These are phyloP conservation scores for Malbranchea zuffiana DNA, from an alignment of 2,329 filamentous ascomycete species.

Conservation along the genomic window DNA sequence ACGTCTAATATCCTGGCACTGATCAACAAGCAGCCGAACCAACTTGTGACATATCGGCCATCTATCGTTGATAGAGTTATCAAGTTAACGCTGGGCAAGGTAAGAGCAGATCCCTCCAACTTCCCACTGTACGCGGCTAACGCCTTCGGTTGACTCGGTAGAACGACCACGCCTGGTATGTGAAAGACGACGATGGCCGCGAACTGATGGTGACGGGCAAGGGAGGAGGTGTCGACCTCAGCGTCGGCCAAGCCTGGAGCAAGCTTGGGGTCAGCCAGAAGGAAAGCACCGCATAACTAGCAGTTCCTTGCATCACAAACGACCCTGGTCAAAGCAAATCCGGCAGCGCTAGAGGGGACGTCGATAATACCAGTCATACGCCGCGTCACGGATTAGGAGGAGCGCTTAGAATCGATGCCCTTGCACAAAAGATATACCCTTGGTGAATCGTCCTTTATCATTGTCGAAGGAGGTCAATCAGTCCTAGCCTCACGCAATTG, in stretches of 20 bases:
- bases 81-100: constrained; percentile 45
- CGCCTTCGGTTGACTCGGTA: neutral
- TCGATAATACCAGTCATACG: no score
- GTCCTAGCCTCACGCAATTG: no score
- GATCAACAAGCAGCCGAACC: constrained; percentile 33
- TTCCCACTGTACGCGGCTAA: neutral
- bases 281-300: no score
- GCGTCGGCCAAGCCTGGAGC: constrained; percentile 4
- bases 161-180: constrained; percentile 5
- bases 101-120: constrained; percentile 17
- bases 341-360: no score
- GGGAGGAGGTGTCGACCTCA: constrained; percentile 1
- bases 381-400: no score
- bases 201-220: constrained; percentile 7
- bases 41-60: constrained; percentile 34
- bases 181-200: constrained; percentile 3
- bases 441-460: no score
- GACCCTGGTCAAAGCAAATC: no score
- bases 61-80: constrained; percentile 41
- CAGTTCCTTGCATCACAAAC: neutral
- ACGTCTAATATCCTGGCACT: constrained; percentile 45
- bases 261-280: constrained; percentile 2
- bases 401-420: no score
- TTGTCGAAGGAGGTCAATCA: no score
- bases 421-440: no score